Base-by-base conservation (phyloP, 108 stramenopile species). In the Pseudonitzschia pungens region DNA sequence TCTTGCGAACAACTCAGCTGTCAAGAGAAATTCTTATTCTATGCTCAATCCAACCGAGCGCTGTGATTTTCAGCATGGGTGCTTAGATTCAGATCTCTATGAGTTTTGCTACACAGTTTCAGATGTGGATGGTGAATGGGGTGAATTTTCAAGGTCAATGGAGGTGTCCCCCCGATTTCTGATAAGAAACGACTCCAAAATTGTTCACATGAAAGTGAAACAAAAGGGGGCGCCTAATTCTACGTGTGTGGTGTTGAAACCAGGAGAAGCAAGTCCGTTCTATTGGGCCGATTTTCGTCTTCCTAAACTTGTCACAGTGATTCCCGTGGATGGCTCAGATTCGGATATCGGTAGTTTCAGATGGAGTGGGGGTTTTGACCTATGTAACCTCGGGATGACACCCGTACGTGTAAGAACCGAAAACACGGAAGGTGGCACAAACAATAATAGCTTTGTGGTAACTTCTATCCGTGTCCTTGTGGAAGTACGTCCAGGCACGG, bases 291-390 rank as follows among this genome's bases (percentile, higher is more conserved):
- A 89, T 63, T 77, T 73, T 48, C 73, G 77, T 26, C 70, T 87
- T 12, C 90, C 90, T 28, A 79, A 77, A 62, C 79, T 91, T 15
- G 81, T 88, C 4, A 77, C 86, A 62, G 62, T 85, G 18, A 62
- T 81, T 26, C 86, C 86, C 11, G 51, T 66, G 20, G 71, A 31
- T 28, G 52, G 0, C 22, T 51, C 48, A 16, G 54, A 52, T 45
- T 28, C 14, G 6, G 71, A 4, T 4, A 31, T n/a, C n/a, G 27
- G 51, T 11, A 31, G 40, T 31, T 89, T 76, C 68, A 74, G 62
- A 76, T 91, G 90, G 90, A 86, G 83, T 50, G 90, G 90, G 27
- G 90, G 88, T 0, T 87, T 91, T 72, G 90, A 91, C 74, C 75
- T 88, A 12, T 81, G 86, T 36, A 83, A 71, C 33, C 71, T 91